Evolutionary conservation across 108 stramenopile species (phyloP).

Genomic region (Skeletonema marinoi): DNA sequence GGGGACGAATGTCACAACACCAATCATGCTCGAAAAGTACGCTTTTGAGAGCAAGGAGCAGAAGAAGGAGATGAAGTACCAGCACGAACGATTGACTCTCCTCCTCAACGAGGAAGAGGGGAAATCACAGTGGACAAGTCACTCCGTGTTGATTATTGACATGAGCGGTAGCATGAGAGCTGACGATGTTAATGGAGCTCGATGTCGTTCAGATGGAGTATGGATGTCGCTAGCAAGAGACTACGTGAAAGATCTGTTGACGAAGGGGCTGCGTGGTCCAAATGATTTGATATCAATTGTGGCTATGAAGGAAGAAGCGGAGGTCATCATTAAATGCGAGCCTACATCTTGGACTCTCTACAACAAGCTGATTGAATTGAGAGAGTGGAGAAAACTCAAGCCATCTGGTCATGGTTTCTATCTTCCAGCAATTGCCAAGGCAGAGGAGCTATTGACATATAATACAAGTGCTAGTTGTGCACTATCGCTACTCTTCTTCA

Average conservation of each 20-base stretch:
- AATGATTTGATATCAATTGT: conserved; percentile 51
- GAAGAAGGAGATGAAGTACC: background rate
- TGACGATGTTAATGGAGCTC: conserved; percentile 55
- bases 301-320: conserved; percentile 36
- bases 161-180: conserved; percentile 54
- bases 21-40: conserved; percentile 35
- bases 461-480: conserved; percentile 46
- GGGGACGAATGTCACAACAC: conserved; percentile 37
- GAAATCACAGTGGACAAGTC: conserved; percentile 40
- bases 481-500: conserved; percentile 54
- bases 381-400: conserved; percentile 17
- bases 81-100: background rate
- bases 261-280: background rate
- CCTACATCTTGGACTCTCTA: conserved; percentile 44
- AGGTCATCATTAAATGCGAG: conserved; percentile 26
- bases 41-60: conserved; percentile 2
- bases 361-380: conserved; percentile 45
- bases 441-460: conserved; percentile 21
- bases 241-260: conserved; percentile 35
- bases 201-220: conserved; percentile 56
- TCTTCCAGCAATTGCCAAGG: conserved; percentile 49
- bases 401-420: conserved; percentile 51
- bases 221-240: conserved; percentile 57
- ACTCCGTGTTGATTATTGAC: conserved; percentile 62
- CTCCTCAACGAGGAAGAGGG: background rate